phyloP scores from a whole-genome alignment of 2,329 filamentous ascomycete species.

The Zymoseptoria pseudotritici region DNA sequence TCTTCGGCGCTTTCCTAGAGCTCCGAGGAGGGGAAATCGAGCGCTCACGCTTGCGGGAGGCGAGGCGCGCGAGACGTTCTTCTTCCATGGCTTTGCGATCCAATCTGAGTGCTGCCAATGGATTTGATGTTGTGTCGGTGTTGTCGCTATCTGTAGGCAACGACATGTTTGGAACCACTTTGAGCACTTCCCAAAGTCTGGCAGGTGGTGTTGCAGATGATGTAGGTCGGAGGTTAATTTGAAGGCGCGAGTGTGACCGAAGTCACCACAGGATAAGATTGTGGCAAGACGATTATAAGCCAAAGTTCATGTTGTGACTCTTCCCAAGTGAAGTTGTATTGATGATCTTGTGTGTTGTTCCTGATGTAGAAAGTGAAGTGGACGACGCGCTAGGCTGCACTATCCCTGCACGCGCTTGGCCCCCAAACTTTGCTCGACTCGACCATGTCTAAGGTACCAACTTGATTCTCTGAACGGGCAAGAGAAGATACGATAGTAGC shows the following conservation, averaged over 20 bases:
- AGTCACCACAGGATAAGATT: neutral
- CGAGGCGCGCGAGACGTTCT: constrained; percentile 65
- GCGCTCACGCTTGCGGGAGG: constrained; percentile 52
- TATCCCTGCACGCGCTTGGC: neutral
- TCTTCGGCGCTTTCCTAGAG: constrained; percentile 21
- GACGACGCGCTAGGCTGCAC: neutral
- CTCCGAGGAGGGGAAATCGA: constrained; percentile 31
- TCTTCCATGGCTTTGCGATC: constrained; percentile 80
- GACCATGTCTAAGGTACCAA: neutral
- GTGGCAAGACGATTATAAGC: neutral
- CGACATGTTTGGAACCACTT: neutral
- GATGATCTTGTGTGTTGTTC: neutral
- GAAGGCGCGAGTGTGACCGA: neutral
- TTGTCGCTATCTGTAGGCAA: neutral
- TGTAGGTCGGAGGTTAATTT: neutral
- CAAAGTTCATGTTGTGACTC: neutral
- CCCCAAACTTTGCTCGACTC: neutral
- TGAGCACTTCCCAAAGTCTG: neutral
- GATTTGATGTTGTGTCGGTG: neutral
- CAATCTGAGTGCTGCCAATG: constrained; percentile 33
- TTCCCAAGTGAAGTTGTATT: neutral
- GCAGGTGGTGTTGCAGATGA: neutral
- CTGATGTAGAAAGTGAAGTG: neutral
- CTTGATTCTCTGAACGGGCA: too few relatives aligned
- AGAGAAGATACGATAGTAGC: too few relatives aligned